Evolutionary conservation across 371 early-diverging fungal species (phyloP).

Genomic region (Globomyces sp.): DNA sequence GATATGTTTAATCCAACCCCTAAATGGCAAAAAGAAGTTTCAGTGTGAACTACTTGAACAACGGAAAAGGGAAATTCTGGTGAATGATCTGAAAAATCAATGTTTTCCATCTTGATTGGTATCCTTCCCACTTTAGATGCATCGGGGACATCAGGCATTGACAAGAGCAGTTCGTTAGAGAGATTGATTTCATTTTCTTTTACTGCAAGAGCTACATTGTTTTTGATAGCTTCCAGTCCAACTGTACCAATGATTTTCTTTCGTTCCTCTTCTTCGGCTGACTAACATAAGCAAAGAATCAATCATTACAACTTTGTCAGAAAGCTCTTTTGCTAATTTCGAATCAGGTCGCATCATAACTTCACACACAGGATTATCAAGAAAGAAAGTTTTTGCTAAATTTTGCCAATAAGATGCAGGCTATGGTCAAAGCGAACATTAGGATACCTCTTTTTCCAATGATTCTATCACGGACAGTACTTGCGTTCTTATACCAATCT

Average conservation of each 20-base stretch:
- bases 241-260: slow-evolving; percentile 48
- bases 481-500: slow-evolving; percentile 42
- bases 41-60: slow-evolving; percentile 57
- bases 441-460: slow-evolving; percentile 36
- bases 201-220: slow-evolving; percentile 52
- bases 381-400: slow-evolving; percentile 55
- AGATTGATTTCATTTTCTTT: slow-evolving; percentile 59
- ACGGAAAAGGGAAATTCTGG: slow-evolving; percentile 43
- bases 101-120: slow-evolving; percentile 28
- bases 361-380: slow-evolving; percentile 56
- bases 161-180: slow-evolving; percentile 44
- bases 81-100: slow-evolving; percentile 10
- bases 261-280: slow-evolving; percentile 35
- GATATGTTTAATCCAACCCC: slow-evolving; percentile 55
- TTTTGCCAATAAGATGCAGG: slow-evolving; percentile 61
- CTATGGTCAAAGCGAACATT: background rate
- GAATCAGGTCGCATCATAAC: slow-evolving; percentile 61
- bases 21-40: slow-evolving; percentile 58
- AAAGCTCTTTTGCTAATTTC: slow-evolving; percentile 44
- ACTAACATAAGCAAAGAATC: slow-evolving; percentile 26
- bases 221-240: slow-evolving; percentile 47
- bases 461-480: slow-evolving; percentile 54
- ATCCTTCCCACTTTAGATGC: slow-evolving; percentile 46
- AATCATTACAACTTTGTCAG: background rate
- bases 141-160: slow-evolving; percentile 59